Conservation (phyloP, 768 basidiomycete genomes). For the Serendipita sp. region DNA sequence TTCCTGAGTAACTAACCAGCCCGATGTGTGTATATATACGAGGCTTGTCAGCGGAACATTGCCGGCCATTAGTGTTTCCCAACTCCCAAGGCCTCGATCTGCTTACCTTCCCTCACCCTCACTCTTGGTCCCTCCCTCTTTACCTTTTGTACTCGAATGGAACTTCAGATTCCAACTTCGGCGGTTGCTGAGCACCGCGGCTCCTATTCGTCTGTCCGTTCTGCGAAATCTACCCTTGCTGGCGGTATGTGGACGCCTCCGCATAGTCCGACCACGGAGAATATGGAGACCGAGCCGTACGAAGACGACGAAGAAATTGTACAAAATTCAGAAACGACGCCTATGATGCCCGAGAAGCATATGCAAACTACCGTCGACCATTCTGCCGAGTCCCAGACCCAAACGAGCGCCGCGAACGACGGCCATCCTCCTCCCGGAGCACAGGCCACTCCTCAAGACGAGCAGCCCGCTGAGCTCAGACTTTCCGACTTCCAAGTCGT, state of each 20-base stretch:
- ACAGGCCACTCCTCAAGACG: background rate
- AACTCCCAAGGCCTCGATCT: background rate
- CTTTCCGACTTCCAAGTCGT: constrained; percentile 22
- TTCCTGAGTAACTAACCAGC: background rate
- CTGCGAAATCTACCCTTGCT: background rate
- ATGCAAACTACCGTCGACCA: background rate
- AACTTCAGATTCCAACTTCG: background rate
- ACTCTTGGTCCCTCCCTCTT: background rate
- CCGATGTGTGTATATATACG: background rate
- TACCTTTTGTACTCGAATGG: background rate
- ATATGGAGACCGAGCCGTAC: background rate
- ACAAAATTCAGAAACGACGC: background rate
- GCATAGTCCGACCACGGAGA: background rate
- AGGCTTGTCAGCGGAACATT: background rate
- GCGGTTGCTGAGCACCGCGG: constrained; percentile 2
- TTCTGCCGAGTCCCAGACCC: background rate
- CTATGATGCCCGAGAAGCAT: background rate
- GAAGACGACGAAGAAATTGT: background rate
- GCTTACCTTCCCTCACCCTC: background rate
- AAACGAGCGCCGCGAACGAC: background rate
- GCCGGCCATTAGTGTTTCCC: background rate
- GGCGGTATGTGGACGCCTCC: constrained; percentile 1
- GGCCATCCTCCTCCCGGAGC: background rate
- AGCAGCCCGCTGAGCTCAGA: constrained; percentile 8
- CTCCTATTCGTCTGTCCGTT: constrained; percentile 5